Evolutionary conservation across 495 filamentous ascomycete species (phyloP).

Genomic region (Aspergillus egyptiacus): DNA sequence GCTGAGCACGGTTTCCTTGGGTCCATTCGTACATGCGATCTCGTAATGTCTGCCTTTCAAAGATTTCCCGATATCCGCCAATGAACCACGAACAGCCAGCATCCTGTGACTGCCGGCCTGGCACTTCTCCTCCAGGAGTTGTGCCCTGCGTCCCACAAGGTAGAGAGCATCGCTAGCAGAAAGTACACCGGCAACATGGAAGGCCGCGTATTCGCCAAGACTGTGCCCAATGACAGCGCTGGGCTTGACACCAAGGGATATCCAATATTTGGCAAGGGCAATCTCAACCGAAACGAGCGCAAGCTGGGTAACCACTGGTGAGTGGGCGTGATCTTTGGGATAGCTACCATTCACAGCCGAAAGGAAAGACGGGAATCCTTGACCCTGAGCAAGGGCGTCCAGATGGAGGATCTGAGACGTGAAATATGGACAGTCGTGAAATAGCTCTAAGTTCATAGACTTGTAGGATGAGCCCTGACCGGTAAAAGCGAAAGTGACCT

Average conservation of each 20-base stretch:
- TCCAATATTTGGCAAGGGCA: conserved; percentile 69
- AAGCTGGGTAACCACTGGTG: conserved; percentile 66
- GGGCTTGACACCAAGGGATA: conserved; percentile 64
- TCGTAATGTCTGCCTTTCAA: conserved; percentile 21
- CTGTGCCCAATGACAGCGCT: conserved; percentile 75
- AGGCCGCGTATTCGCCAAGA: conserved; percentile 78
- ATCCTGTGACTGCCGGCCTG: conserved; percentile 32
- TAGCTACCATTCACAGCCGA: neutral
- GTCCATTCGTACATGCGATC: conserved; percentile 59
- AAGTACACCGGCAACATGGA: conserved; percentile 69
- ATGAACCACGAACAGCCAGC: conserved; percentile 49
- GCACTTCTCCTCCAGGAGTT: conserved; percentile 19
- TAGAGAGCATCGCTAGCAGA: conserved; percentile 69
- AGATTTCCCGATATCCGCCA: conserved; percentile 10
- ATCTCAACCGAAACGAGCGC: conserved; percentile 67
- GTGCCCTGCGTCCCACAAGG: conserved; percentile 28
- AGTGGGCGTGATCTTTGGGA: conserved; percentile 36
- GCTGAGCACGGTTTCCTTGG: conserved; percentile 55
- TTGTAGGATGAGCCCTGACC: neutral
- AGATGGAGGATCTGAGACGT: neutral
- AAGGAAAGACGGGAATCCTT: conserved; percentile 4
- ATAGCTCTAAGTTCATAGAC: neutral
- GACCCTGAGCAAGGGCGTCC: neutral
- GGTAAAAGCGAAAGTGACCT: conserved; percentile 1
- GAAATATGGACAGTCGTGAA: neutral